Percentiles rank a stretch among this genome's conserved stretches.
These are phyloP conservation scores for Chlorencoelia australis DNA, from an alignment of 2,329 filamentous ascomycete species.

Conservation along the genomic window DNA sequence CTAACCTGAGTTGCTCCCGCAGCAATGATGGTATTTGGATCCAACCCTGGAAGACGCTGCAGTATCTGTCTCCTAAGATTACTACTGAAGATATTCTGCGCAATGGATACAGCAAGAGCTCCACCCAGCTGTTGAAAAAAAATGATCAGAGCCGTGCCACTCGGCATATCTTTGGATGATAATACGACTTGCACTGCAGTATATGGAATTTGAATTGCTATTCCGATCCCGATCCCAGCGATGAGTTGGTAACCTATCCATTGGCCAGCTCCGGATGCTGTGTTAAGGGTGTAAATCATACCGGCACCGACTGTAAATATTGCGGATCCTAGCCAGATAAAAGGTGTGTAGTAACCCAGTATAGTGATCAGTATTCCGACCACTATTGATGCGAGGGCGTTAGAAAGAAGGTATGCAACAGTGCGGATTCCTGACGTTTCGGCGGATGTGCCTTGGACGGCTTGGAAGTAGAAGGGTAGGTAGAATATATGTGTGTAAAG, in stretches of 20 bases:
- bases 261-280: constrained; percentile 33
- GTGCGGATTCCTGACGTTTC: not conserved
- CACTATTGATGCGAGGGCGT: not conserved
- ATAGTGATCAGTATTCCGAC: constrained; percentile 1
- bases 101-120: not conserved
- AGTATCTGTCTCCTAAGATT: not conserved
- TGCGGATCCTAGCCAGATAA: constrained; percentile 23
- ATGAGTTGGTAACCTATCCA: constrained; percentile 43
- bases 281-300: constrained; percentile 22
- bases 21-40: constrained; percentile 32
- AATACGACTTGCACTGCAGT: constrained; percentile 39
- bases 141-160: constrained; percentile 20
- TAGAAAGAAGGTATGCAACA: constrained; percentile 1
- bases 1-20: constrained; percentile 26
- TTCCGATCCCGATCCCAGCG: constrained; percentile 34
- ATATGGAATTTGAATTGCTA: constrained; percentile 37
- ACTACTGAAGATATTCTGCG: not conserved
- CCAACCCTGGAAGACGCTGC: constrained; percentile 18
- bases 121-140: not conserved
- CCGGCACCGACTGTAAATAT: constrained; percentile 5
- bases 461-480: constrained; percentile 39
- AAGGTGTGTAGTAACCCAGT: constrained; percentile 8
- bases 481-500: constrained; percentile 29
- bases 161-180: constrained; percentile 38
- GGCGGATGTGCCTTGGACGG: constrained; percentile 26